phyloP scores from a whole-genome alignment of 2,329 filamentous ascomycete genomes.

The Ceratocystis variospora region DNA sequence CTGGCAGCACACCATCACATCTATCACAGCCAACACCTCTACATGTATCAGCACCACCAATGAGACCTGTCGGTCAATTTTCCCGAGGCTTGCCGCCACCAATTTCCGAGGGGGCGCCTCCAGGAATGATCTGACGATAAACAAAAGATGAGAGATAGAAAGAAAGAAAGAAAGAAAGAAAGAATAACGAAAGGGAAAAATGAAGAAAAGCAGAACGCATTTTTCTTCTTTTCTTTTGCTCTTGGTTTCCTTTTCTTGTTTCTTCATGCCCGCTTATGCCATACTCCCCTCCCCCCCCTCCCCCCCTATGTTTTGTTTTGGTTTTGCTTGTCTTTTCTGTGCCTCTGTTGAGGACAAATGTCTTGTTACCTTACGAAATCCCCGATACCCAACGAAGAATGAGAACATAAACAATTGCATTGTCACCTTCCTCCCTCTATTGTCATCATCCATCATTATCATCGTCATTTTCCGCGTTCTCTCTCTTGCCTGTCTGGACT shows the following conservation, averaged over 20 bases:
- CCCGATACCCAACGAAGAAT: constrained; percentile 18
- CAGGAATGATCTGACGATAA: constrained; percentile 14
- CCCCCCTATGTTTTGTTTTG: neutral
- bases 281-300: too few relatives aligned
- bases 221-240: neutral
- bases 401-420: constrained; percentile 2
- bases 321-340: constrained; percentile 13
- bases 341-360: neutral
- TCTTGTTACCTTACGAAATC: constrained; percentile 11
- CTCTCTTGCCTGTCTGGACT: neutral
- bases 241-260: constrained; percentile 12
- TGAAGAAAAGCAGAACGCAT: neutral
- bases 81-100: constrained; percentile 13
- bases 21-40: neutral
- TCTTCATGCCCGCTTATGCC: constrained; percentile 2
- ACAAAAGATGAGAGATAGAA: neutral
- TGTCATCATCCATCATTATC: neutral
- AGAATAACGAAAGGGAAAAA: neutral
- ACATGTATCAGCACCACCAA: constrained; percentile 21
- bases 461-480: neutral
- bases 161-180: neutral
- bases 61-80: constrained; percentile 17
- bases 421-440: neutral
- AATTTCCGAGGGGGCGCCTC: constrained; percentile 10
- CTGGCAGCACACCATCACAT: constrained; percentile 11